Evolutionary conservation across 805 yeast species (phyloP), one percentile per base, ranked within the genome.

Genomic region (Metahyphopichia silvanorum): DNA sequence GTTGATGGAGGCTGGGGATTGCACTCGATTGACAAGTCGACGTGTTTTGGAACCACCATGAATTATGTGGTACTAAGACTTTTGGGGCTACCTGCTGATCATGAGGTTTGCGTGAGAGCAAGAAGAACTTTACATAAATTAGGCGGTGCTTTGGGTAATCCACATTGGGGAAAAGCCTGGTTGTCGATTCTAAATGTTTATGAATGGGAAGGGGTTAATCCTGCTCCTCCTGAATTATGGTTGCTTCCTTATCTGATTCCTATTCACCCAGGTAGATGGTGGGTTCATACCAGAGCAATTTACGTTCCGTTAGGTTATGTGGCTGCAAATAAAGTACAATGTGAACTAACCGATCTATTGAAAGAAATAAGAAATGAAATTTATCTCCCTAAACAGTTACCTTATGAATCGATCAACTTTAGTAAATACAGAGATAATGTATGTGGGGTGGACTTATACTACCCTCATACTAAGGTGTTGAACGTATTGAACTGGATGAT

Each of bases 1-100:
- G 96, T 89, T 1, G 98, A 93, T 57, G 99, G 99, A n/a, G 99
- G 98, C 2, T 93, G 99, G 99, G 99, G 99, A 0, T 67, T 93
- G 23, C 97, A 93, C 55, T 77, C 88, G 4, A 79, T 77, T 32
- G 99, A 93, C 54, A 93, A 91, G 55, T 80, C 93, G 6, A 93
- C 99, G 0, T 93, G 93, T 44, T 89, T 89, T 55, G 98, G 99
- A 4, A 93, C 99, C 2, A 69, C 86, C 0, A 72, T 93, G 45
- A 89, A 88, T 57, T 93, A 93, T 56, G 82, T 91, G 6, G 63
- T 66, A n/a, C 65, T 93, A 39, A 71, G 99, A 40, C 57, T 93
- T 10, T 60, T 91, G 31, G 98, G 99, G 0, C 51, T 93, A 45
- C 60, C 76, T 1, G 66, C 76, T 2, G 77, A 76, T 39, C 96